phyloP scores from a whole-genome alignment of 371 early-diverging fungal species.

The Apophysomyces variabilis region DNA sequence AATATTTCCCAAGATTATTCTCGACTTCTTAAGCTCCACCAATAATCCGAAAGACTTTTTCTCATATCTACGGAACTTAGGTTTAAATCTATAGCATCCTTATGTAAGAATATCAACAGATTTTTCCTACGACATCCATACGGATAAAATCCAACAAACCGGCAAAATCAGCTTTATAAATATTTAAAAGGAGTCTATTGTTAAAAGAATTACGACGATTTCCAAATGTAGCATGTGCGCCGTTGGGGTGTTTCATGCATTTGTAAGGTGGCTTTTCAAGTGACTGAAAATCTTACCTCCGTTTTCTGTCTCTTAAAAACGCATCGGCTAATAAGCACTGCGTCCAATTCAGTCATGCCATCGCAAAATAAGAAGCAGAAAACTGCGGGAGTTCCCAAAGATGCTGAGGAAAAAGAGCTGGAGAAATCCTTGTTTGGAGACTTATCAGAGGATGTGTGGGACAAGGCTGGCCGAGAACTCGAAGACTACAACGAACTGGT shows the following conservation, averaged over 20 bases:
- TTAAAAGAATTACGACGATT: no score
- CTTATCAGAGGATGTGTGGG: slow-evolving; percentile 34
- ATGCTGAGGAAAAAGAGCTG: slow-evolving; percentile 30
- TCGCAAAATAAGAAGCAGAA: slow-evolving; percentile 24
- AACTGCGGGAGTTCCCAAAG: slow-evolving; percentile 34
- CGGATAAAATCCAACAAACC: no score
- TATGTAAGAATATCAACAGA: neutral
- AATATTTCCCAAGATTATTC: no score
- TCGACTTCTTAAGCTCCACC: no score
- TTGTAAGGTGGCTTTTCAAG: neutral
- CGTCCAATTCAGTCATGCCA: neutral
- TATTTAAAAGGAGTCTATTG: no score
- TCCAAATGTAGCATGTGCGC: no score
- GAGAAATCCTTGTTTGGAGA: slow-evolving; percentile 25
- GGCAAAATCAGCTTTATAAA: no score
- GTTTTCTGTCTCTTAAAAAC: neutral
- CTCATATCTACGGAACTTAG: no score
- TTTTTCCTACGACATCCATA: neutral
- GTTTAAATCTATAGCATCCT: neutral
- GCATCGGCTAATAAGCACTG: neutral
- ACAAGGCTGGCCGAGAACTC: slow-evolving; percentile 30
- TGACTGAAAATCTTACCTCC: neutral
- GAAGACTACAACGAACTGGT: slow-evolving; percentile 46
- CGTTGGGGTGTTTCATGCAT: neutral
- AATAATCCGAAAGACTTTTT: no score